These are phyloP conservation scores for Lonicera japonica DNA, from an alignment of 129 eudicot genomes.

Conservation along the genomic window DNA sequence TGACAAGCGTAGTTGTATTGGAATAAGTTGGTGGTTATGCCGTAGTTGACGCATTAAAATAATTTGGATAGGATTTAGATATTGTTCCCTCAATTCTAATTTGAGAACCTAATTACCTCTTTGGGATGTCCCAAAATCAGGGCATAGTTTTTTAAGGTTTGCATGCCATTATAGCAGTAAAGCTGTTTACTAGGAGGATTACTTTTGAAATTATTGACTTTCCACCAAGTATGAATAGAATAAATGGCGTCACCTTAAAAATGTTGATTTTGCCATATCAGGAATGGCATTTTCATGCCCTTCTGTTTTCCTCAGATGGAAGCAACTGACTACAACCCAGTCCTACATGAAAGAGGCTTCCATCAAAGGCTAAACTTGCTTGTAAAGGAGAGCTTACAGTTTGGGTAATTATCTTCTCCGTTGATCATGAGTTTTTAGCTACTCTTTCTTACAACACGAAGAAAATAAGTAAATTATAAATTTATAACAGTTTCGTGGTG, in stretches of 20 bases:
- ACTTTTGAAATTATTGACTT: neutral
- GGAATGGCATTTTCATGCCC: conserved; percentile 7
- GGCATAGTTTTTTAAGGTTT: neutral
- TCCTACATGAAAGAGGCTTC: conserved; percentile 79
- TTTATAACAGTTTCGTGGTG: neutral
- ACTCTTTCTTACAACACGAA: neutral
- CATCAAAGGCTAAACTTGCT: conserved; percentile 77
- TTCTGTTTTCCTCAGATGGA: conserved; percentile 56
- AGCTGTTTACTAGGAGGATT: neutral
- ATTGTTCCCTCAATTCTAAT: neutral
- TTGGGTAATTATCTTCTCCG: conserved; percentile 49
- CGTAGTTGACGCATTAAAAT: neutral
- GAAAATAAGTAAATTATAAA: neutral
- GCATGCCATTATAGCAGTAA: neutral
- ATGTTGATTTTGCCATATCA: conserved; percentile 6
- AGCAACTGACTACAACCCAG: conserved; percentile 69
- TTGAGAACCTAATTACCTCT: neutral
- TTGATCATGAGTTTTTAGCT: conserved; percentile 6
- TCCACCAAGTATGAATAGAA: neutral
- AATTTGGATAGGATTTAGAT: neutral
- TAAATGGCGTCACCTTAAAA: neutral
- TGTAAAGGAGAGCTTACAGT: conserved; percentile 80
- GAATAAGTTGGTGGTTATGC: neutral
- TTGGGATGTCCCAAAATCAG: neutral
- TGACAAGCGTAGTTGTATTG: neutral